These are phyloP conservation scores for Lepiota brunneoincarnata DNA, from an alignment of 768 basidiomycete species.

Conservation along the genomic window DNA sequence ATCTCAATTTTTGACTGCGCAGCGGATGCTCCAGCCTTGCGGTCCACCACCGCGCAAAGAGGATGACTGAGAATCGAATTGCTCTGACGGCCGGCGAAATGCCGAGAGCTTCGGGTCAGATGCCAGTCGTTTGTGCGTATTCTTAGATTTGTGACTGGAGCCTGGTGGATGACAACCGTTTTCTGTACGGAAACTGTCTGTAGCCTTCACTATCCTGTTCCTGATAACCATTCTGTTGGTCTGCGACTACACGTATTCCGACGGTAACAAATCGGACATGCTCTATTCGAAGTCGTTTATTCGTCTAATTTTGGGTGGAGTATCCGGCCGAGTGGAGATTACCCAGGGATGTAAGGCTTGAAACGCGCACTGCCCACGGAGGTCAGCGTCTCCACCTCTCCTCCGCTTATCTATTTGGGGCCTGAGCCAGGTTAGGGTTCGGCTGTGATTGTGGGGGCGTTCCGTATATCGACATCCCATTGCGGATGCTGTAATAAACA, in stretches of 20 bases:
- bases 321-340: not conserved
- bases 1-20: slow-evolving; percentile 14
- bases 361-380: slow-evolving; percentile 3
- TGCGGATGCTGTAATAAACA: slow-evolving; percentile 4
- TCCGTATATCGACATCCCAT: not conserved
- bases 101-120: not conserved
- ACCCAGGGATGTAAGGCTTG: not conserved
- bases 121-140: slow-evolving; percentile 3
- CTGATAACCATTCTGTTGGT: not conserved
- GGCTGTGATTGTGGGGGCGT: not conserved
- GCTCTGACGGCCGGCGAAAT: not conserved
- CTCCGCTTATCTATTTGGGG: slow-evolving; percentile 6
- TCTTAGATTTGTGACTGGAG: slow-evolving; percentile 5
- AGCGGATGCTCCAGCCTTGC: slow-evolving; percentile 95
- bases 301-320: not conserved
- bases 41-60: slow-evolving; percentile 90
- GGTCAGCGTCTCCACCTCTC: not conserved
- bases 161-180: slow-evolving; percentile 1
- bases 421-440: not conserved
- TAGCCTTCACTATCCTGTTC: not conserved
- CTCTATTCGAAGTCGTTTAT: not conserved
- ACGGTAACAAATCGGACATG: not conserved
- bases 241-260: no score
- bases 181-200: not conserved
- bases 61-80: slow-evolving; percentile 50